These are phyloP conservation scores for Magnolia changhungtana DNA, from an alignment of 164 flowering plant species.

Conservation along the genomic window DNA sequence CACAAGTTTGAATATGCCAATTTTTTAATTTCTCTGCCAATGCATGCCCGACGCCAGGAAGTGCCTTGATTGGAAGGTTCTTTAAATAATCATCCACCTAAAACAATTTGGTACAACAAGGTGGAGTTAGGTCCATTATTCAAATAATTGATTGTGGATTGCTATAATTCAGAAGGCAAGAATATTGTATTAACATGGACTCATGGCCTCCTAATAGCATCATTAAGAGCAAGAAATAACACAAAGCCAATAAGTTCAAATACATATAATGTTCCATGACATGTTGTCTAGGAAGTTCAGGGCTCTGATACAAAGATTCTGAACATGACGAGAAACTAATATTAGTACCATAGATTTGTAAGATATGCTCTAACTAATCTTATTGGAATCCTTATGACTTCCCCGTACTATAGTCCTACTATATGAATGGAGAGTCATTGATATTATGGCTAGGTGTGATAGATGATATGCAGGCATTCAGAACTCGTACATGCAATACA, in stretches of 20 bases:
- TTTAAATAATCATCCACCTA: conserved; percentile 71
- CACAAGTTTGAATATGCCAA: conserved; percentile 60
- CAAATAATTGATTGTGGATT: not conserved
- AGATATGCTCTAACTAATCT: too few relatives aligned
- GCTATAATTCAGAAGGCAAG: not conserved
- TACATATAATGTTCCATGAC: too few relatives aligned
- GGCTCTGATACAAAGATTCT: too few relatives aligned
- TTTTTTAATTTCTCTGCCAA: conserved; percentile 73
- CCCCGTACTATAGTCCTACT: too few relatives aligned
- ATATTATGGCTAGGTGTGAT: too few relatives aligned
- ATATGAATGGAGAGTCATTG: too few relatives aligned
- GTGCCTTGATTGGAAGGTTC: conserved; percentile 72
- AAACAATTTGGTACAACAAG: conserved; percentile 4
- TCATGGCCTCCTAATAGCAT: not conserved
- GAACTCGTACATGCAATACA: too few relatives aligned
- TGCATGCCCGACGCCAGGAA: conserved; percentile 89
- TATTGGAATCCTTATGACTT: too few relatives aligned
- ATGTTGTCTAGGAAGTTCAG: too few relatives aligned
- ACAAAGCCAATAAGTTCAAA: not conserved
- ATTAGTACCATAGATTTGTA: too few relatives aligned
- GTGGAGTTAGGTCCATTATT: not conserved
- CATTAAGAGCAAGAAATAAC: not conserved
- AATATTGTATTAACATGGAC: not conserved
- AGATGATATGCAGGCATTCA: too few relatives aligned
- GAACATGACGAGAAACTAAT: too few relatives aligned